Conservation (phyloP, 164 flowering plant genomes). For the Warburgia ugandensis region DNA sequence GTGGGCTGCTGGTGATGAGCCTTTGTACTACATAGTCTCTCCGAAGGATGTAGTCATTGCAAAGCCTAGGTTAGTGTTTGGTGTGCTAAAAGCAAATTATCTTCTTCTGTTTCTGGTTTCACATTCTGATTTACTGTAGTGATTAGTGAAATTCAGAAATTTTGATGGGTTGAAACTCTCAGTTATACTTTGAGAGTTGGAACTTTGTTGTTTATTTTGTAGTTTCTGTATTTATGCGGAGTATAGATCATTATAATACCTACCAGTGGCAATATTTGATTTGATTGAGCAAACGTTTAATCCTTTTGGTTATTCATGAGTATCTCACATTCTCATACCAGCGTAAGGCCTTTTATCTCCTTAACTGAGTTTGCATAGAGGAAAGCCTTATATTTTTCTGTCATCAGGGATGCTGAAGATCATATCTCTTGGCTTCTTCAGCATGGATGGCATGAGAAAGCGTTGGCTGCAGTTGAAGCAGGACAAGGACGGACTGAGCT, state of each 20-base stretch:
- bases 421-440: constrained; percentile 98
- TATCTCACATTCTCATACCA: no score
- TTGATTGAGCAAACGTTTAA: no score
- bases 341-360: no score
- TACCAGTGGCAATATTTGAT: no score
- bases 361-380: no score
- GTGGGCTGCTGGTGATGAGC: constrained; percentile 99
- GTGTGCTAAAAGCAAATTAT: background rate
- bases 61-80: constrained; percentile 68
- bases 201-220: no score
- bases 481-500: constrained; percentile 91
- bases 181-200: background rate
- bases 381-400: no score
- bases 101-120: background rate
- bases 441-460: constrained; percentile 98
- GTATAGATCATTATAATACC: no score
- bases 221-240: no score
- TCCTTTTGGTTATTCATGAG: no score
- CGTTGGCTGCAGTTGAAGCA: constrained; percentile 92
- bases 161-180: background rate
- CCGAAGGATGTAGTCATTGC: constrained; percentile 98
- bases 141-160: background rate
- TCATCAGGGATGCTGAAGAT: constrained; percentile 90
- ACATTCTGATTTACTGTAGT: background rate
- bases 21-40: constrained; percentile 88